phyloP scores from a whole-genome alignment of 768 basidiomycete species.

The Boletellus emodensis region DNA sequence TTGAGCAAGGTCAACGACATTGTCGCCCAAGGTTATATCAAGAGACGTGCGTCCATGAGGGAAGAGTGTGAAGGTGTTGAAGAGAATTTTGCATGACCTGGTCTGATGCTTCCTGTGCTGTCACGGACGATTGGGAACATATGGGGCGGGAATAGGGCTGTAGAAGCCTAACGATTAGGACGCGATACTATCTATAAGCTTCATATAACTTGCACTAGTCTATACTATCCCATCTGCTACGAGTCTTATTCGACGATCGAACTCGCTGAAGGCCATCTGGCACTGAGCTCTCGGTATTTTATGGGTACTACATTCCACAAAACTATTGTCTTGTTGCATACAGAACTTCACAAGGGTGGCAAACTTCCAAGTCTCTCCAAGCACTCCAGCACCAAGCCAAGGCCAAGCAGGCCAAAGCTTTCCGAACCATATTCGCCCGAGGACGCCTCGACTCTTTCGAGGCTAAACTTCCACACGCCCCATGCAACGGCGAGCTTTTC shows the following conservation, averaged over 20 bases:
- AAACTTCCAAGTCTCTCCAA: constrained; percentile 41
- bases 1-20: constrained; percentile 35
- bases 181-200: too few relatives aligned
- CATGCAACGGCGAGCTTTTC: constrained; percentile 52
- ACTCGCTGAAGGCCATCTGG: too few relatives aligned
- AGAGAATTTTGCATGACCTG: background rate
- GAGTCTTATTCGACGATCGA: too few relatives aligned
- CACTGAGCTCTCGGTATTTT: too few relatives aligned
- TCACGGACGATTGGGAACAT: too few relatives aligned
- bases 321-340: background rate
- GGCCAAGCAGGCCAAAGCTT: too few relatives aligned
- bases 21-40: constrained; percentile 34
- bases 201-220: too few relatives aligned
- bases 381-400: constrained; percentile 46
- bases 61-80: background rate
- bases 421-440: too few relatives aligned
- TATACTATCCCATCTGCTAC: too few relatives aligned
- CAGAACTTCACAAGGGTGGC: constrained; percentile 16
- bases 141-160: too few relatives aligned
- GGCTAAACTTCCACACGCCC: constrained; percentile 60
- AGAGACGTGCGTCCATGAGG: constrained; percentile 6
- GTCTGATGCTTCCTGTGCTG: background rate
- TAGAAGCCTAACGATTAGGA: too few relatives aligned
- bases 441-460: constrained; percentile 25
- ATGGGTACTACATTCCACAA: too few relatives aligned